Base-by-base conservation (phyloP, 768 basidiomycete genomes). In the Hericium coralloides region DNA sequence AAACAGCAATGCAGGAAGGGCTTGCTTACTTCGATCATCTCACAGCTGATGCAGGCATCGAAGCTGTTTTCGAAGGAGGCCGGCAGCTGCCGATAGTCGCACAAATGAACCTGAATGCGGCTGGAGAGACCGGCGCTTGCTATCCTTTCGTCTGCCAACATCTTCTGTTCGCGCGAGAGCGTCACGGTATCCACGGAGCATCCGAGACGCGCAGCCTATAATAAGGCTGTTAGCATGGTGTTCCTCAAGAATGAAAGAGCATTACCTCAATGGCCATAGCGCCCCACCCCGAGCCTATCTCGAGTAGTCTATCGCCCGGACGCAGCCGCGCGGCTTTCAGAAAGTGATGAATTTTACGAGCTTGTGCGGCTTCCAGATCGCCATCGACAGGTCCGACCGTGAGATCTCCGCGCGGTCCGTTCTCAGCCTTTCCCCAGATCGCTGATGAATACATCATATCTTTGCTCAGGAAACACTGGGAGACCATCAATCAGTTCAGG, bases 361-460 rank as follows among this genome's bases (percentile, higher is more conserved):
- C 48, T 58, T 74, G 72, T 2, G 73, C 72, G 20, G 62, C 62
- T 50, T 74, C 71, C 38, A 63, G 57, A 57, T 70, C 71, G n/a
- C 52, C 56, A 14, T 56, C 41, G 31, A 53, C 38, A 23, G 48
- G 47, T 4, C 22, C 43, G n/a, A 26, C 22, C 26, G 53, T 39
- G 41, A 41, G 37, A 18, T 55, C 49, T 43, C 65, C 31, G 52
- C 49, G 50, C 67, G 39, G 53, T 66, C 72, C 37, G 56, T 64
- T 58, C 70, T 70, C 38, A 66, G 60, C 37, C 62, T 60, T 9
- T 62, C 63, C 60, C 55, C 68, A 75, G 62, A 75, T 69, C 17
- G 66, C 72, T 57, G 70, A 72, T 12, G 71, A 72, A 60, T 75
- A 75, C 41, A 69, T 74, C 74, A 75, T 75, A 55, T 75, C 73